These are phyloP conservation scores for Neohortaea acidophila DNA, from an alignment of 495 filamentous ascomycete genomes.

Conservation along the genomic window DNA sequence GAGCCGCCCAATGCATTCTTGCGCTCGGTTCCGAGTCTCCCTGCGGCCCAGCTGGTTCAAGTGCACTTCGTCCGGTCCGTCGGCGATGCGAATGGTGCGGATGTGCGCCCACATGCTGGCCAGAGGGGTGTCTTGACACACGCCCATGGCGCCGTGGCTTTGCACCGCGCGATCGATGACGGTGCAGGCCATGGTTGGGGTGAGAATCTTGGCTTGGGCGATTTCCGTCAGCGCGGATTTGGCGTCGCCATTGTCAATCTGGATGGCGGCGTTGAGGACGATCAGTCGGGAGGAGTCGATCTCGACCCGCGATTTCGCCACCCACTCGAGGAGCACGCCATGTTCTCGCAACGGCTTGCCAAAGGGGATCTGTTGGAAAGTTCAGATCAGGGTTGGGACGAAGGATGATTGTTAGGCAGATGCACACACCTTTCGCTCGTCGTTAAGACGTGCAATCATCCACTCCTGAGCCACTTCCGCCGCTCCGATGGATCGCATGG, in stretches of 20 bases:
- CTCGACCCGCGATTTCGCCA: constrained; percentile 75
- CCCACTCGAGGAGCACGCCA: constrained; percentile 87
- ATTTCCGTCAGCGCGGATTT: constrained; percentile 74
- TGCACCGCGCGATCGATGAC: constrained; percentile 82
- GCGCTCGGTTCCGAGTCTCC: constrained; percentile 58
- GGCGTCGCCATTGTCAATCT: constrained; percentile 69
- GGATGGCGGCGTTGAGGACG: constrained; percentile 78
- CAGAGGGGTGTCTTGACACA: constrained; percentile 36
- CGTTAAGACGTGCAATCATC: constrained; percentile 80
- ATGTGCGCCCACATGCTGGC: constrained; percentile 21
- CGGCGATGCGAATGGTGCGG: constrained; percentile 28
- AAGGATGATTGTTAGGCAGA: too few relatives aligned
- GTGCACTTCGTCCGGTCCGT: constrained; percentile 90
- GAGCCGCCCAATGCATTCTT: constrained; percentile 45
- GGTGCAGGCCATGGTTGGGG: constrained; percentile 57
- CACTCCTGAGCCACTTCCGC: constrained; percentile 75
- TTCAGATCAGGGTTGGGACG: too few relatives aligned
- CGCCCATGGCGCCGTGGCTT: constrained; percentile 68
- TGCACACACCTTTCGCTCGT: constrained; percentile 47
- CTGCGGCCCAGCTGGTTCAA: constrained; percentile 76
- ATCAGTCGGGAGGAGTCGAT: constrained; percentile 76
- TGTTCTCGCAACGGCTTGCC: constrained; percentile 65
- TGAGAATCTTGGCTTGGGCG: constrained; percentile 73
- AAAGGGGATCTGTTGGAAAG: constrained; percentile 71
- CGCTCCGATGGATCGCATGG: constrained; percentile 79